Percentiles rank a stretch among this genome's conserved stretches.
phyloP scores from a whole-genome alignment of 2,329 filamentous ascomycete species.

The Purpureocillium lavendulum region DNA sequence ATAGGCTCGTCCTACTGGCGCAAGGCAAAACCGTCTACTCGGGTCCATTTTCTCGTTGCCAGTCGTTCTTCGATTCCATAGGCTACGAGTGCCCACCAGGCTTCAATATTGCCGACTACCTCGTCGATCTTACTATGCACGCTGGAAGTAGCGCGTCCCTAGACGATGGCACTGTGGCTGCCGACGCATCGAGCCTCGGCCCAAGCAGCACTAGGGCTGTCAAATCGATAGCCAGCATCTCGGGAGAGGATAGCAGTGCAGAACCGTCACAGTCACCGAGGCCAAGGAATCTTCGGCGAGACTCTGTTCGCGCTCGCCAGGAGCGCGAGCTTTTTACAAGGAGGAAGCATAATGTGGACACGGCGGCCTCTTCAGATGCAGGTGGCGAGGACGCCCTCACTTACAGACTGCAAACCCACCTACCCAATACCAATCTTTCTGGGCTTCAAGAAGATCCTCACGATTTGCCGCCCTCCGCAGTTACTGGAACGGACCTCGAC shows the following conservation, averaged over 20 bases:
- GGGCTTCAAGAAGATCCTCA: slow-evolving; percentile 63
- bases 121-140: slow-evolving; percentile 97
- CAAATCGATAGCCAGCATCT: slow-evolving; percentile 83
- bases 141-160: slow-evolving; percentile 53
- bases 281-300: slow-evolving; percentile 61
- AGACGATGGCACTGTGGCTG: slow-evolving; percentile 43
- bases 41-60: slow-evolving; percentile 79
- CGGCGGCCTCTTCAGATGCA: slow-evolving; percentile 52
- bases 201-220: slow-evolving; percentile 82
- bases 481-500: slow-evolving; percentile 70
- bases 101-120: slow-evolving; percentile 97
- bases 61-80: slow-evolving; percentile 84
- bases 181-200: slow-evolving; percentile 59
- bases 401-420: slow-evolving; percentile 42
- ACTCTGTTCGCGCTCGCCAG: slow-evolving; percentile 78
- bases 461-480: slow-evolving; percentile 50
- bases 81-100: slow-evolving; percentile 91
- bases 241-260: slow-evolving; percentile 58
- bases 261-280: slow-evolving; percentile 52
- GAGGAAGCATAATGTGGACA: slow-evolving; percentile 55
- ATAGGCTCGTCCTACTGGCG: slow-evolving; percentile 84
- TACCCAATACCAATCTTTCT: slow-evolving; percentile 30
- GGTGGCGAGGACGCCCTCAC: slow-evolving; percentile 41
- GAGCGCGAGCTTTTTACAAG: slow-evolving; percentile 86
- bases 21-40: slow-evolving; percentile 89